phyloP scores from a whole-genome alignment of 2,329 filamentous ascomycete genomes.

The Didymella lethalis region DNA sequence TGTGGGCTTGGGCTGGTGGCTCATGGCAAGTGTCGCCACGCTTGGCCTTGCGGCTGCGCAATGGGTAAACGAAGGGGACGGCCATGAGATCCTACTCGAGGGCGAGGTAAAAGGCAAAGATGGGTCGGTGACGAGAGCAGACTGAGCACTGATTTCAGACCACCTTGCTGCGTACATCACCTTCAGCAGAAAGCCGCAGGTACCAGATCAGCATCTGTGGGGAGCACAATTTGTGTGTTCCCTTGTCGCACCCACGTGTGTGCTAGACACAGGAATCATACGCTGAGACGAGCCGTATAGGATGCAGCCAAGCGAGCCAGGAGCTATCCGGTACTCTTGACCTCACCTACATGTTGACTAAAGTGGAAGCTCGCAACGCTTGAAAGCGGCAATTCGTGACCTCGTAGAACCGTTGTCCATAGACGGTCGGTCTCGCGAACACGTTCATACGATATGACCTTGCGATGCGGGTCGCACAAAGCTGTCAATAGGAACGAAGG shows the following conservation, averaged over 20 bases:
- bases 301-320: constrained; percentile 22
- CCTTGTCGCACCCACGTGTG: constrained; percentile 13
- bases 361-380: constrained; percentile 17
- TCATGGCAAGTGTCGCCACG: constrained; percentile 59
- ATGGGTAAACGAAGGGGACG: constrained; percentile 67
- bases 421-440: not conserved
- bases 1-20: constrained; percentile 68
- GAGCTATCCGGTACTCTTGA: constrained; percentile 9
- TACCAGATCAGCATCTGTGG: not conserved
- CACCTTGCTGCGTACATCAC: not conserved
- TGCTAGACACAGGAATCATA: constrained; percentile 4
- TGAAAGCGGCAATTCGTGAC: not conserved
- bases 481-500: not conserved
- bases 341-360: constrained; percentile 15
- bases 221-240: constrained; percentile 3
- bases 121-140: constrained; percentile 28
- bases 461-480: constrained; percentile 1
- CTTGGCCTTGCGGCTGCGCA: constrained; percentile 61
- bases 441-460: constrained; percentile 12
- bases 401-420: not conserved
- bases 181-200: not conserved
- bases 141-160: not conserved
- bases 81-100: constrained; percentile 70
- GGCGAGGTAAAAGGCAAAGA: constrained; percentile 63
- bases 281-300: constrained; percentile 14